A percentile compares a stretch with the other conserved stretches of the same genome.
These are phyloP conservation scores for Suillus decipiens DNA, from an alignment of 768 basidiomycete species.

Conservation along the genomic window DNA sequence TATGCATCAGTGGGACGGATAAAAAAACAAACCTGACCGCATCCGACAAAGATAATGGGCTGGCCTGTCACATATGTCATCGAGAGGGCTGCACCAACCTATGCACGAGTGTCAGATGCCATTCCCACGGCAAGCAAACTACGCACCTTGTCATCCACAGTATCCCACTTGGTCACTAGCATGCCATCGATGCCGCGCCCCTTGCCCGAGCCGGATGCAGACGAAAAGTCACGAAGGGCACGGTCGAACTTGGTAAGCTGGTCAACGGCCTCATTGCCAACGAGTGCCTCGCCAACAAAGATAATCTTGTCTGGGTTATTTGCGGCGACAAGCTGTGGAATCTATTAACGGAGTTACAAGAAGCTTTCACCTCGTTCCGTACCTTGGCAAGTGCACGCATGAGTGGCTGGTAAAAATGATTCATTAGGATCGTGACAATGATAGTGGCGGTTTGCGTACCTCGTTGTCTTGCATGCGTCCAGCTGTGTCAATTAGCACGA, in stretches of 20 bases:
- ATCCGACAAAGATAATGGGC: slow-evolving; percentile 97
- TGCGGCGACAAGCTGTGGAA: slow-evolving; percentile 75
- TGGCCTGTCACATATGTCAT: slow-evolving; percentile 99
- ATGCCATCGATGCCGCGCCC: slow-evolving; percentile 97
- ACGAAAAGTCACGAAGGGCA: slow-evolving; percentile 89
- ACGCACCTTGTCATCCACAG: slow-evolving; percentile 91
- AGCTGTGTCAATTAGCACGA: slow-evolving; percentile 96
- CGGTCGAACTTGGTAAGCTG: slow-evolving; percentile 97
- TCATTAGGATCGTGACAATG: slow-evolving; percentile 8
- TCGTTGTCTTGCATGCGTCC: slow-evolving; percentile 99
- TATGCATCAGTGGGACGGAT: background rate
- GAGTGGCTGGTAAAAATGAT: slow-evolving; percentile 59
- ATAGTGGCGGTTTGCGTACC: slow-evolving; percentile 41
- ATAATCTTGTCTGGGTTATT: slow-evolving; percentile 97
- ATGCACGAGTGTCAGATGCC: slow-evolving; percentile 8
- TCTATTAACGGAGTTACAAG: background rate
- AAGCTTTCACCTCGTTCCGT: background rate
- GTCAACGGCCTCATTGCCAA: slow-evolving; percentile 98
- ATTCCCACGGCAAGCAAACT: background rate
- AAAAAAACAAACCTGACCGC: slow-evolving; percentile 74
- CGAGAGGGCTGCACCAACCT: slow-evolving; percentile 97
- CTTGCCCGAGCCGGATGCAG: slow-evolving; percentile 56
- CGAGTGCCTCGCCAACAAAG: slow-evolving; percentile 97
- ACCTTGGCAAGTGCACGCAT: slow-evolving; percentile 99
- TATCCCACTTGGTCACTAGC: slow-evolving; percentile 99